Base-by-base conservation (phyloP, 2,329 filamentous ascomycete species). In the Ascochyta fabae region DNA sequence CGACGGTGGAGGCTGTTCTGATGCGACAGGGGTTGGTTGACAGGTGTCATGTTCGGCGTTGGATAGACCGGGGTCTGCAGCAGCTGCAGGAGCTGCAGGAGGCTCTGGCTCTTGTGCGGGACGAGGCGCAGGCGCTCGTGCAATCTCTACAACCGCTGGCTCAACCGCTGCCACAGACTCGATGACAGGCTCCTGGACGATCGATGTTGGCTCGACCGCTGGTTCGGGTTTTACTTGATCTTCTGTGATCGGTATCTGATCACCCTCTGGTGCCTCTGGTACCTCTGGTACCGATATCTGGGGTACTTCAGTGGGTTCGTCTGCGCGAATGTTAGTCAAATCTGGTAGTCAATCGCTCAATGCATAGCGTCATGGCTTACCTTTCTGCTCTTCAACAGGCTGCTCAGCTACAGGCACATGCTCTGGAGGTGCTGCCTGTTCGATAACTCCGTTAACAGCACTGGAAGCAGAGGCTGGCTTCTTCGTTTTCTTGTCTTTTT, bases 1-100 rank as follows among this genome's bases (percentile, higher is more conserved):
- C 49, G 64, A 62, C 59, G 40, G 48, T 16, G 48, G 53, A 41
- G 53, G 53, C 43, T 53, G 53, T 48, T 67, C 61, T 41, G 60
- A 57, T 26, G 51, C 48, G 49, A 51, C 56, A 53, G 61, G 58
- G 29, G 53, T 57, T 51, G 62, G 53, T 48, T 63, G 60, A 51
- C 59, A 61, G 54, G 53, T 59, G 51, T 51, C 54, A 39, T 56
- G 34, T 46, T 53, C 53, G 31, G 51, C 38, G 31, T 54, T 48
- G 44, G 58, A 50, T 16, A 43, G 55, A 43, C 45, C 48, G 23
- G 56, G 42, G 33, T 48, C 33, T 48, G 53, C 51, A 35, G 44
- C 53, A 55, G 39, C 53, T 36, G 48, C 48, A 42, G 53, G 48
- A 51, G 53, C 53, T 44, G 48, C 44, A 57, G 48, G 48, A 44